Evolutionary conservation across 371 early-diverging fungal species (phyloP), one percentile per base, ranked within the genome.

Genomic region (Mortierella sp.): DNA sequence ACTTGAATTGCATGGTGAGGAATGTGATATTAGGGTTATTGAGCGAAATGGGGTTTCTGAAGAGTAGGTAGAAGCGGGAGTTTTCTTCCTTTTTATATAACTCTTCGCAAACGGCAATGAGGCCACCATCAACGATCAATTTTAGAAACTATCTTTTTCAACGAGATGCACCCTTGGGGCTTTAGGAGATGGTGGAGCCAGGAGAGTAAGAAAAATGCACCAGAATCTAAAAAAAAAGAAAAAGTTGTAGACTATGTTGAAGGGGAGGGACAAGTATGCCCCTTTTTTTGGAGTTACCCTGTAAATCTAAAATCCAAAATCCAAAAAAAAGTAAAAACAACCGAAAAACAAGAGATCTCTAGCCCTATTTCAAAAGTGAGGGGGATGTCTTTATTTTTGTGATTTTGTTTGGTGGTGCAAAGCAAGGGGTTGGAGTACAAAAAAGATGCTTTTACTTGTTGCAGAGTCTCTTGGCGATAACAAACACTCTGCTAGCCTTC

Each of bases 401-500:
- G 2, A 2, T 28, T 45, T 12, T 45, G 13, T 61, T 35, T 19
- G 8, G n/a, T n/a, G n/a, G n/a, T 28, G 4, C 19, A 55, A 13
- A 8, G 3, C 19, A 13, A 32, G 28, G 22, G 56, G 28, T 19
- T 29, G 31, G 7, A 12, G 3, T 3, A 49, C 47, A 28, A 32
- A 31, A 13, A n/a, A n/a, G n/a, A n/a, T n/a, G n/a, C n/a, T 23
- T 28, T 45, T 29, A 67, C 61, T 66, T 43, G 34, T 15, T 32
- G 54, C 73, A 72, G 35, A 65, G 26, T 22, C 60, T 54, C 64
- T 71, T 72, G 31, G 73, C 61, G 15, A 78, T 32, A 26, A 51
- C 49, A 67, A 80, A 80, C 59, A 74, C 70, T 64, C 70, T 70
- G 74, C 74, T 73, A 13, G 75, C 76, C 53, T 75, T 83, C 64